These are phyloP conservation scores for Ramularia endophylla DNA, from an alignment of 2,329 filamentous ascomycete species.

Conservation along the genomic window DNA sequence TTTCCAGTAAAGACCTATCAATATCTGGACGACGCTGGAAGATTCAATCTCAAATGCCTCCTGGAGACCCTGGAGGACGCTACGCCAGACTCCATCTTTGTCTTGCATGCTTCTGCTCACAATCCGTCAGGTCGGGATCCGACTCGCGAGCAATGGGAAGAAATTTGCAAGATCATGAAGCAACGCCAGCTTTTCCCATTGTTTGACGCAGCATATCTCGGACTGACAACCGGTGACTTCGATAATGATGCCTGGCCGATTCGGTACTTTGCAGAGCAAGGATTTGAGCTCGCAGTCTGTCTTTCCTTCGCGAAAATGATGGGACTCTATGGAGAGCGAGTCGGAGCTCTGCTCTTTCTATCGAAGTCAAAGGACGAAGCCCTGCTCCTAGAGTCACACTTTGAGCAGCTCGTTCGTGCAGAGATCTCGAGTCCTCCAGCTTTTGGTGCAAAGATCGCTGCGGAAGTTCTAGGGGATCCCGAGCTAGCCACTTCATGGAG, in stretches of 20 bases:
- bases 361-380: slow-evolving; percentile 79
- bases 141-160: slow-evolving; percentile 81
- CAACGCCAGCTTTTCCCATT: slow-evolving; percentile 82
- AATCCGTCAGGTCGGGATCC: slow-evolving; percentile 97
- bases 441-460: slow-evolving; percentile 90
- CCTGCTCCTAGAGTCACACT: slow-evolving; percentile 89
- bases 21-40: slow-evolving; percentile 98
- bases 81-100: slow-evolving; percentile 76
- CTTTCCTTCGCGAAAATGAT: slow-evolving; percentile 99
- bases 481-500: too few species aligned
- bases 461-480: too few species aligned
- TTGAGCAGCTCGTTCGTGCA: slow-evolving; percentile 95
- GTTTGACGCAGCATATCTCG: slow-evolving; percentile 99
- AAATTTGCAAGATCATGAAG: slow-evolving; percentile 83
- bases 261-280: slow-evolving; percentile 85
- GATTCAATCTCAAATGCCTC: slow-evolving; percentile 91
- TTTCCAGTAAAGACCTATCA: slow-evolving; percentile 88
- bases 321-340: slow-evolving; percentile 97
- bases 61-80: slow-evolving; percentile 80
- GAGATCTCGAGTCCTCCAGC: slow-evolving; percentile 97
- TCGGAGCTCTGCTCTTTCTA: slow-evolving; percentile 90
- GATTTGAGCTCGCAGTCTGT: slow-evolving; percentile 78
- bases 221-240: slow-evolving; percentile 87
- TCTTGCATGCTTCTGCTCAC: slow-evolving; percentile 95
- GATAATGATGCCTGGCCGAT: slow-evolving; percentile 89